Conservation (phyloP, 306 rosid species). For the Neltuma alba region DNA sequence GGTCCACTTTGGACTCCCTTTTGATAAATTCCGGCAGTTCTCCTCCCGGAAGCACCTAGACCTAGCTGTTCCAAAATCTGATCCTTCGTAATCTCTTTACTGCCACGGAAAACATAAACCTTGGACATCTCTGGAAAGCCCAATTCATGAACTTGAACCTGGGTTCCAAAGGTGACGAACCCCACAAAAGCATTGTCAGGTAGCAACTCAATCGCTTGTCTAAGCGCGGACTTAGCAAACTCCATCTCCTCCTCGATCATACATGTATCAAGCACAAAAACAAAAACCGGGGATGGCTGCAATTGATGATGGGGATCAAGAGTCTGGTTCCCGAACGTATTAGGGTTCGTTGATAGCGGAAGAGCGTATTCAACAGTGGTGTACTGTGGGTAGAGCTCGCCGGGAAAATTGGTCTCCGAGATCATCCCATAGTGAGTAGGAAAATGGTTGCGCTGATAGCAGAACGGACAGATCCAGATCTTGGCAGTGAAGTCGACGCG, state of each 20-base stretch:
- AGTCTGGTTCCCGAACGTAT: slow-evolving; percentile 16
- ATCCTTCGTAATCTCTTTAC: slow-evolving; percentile 70
- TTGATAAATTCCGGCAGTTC: slow-evolving; percentile 48
- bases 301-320: slow-evolving; percentile 36
- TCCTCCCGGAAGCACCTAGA: slow-evolving; percentile 45
- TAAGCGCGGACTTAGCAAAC: slow-evolving; percentile 63
- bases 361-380: slow-evolving; percentile 73
- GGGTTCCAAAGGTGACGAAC: slow-evolving; percentile 77
- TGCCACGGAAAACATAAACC: slow-evolving; percentile 79
- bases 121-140: slow-evolving; percentile 82
- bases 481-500: slow-evolving; percentile 79
- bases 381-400: slow-evolving; percentile 82
- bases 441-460: slow-evolving; percentile 77
- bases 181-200: slow-evolving; percentile 90
- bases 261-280: slow-evolving; percentile 80
- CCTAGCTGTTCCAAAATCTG: slow-evolving; percentile 81
- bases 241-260: slow-evolving; percentile 79
- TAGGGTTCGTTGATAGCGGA: slow-evolving; percentile 43
- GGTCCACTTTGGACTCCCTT: slow-evolving; percentile 48
- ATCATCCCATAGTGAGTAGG: slow-evolving; percentile 79
- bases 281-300: slow-evolving; percentile 61
- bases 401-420: slow-evolving; percentile 85
- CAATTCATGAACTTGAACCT: slow-evolving; percentile 87
- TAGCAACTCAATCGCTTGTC: slow-evolving; percentile 62
- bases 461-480: slow-evolving; percentile 98